Evolutionary conservation across 2,329 filamentous ascomycete genomes (phyloP).

Genomic region (Colletotrichum chlorophyti): DNA sequence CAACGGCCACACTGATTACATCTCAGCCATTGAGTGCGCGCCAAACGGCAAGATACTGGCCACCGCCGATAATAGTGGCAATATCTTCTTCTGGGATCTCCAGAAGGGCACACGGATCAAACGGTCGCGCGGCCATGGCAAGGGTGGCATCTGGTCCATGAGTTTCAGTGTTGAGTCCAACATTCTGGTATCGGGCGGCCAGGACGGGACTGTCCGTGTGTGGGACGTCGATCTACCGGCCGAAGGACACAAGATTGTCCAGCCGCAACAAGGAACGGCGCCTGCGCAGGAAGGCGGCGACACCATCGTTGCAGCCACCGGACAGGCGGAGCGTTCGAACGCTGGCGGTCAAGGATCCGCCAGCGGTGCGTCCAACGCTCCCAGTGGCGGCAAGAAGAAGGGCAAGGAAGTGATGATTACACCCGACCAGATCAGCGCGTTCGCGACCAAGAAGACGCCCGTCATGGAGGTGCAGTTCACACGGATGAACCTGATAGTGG

Average conservation of each 20-base stretch:
- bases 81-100: slow-evolving; percentile 94
- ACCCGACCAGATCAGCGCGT: slow-evolving; percentile 92
- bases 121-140: slow-evolving; percentile 90
- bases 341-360: slow-evolving; percentile 36
- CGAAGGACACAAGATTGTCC: slow-evolving; percentile 65
- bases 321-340: slow-evolving; percentile 37
- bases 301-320: slow-evolving; percentile 35
- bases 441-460: slow-evolving; percentile 94
- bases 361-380: slow-evolving; percentile 35
- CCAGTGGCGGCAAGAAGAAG: slow-evolving; percentile 68
- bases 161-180: slow-evolving; percentile 94
- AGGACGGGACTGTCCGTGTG: slow-evolving; percentile 89
- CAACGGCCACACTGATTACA: slow-evolving; percentile 86
- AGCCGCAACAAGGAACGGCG: slow-evolving; percentile 19
- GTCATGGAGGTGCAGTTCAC: slow-evolving; percentile 95
- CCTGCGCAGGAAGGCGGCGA: slow-evolving; percentile 37
- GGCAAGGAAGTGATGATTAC: slow-evolving; percentile 89
- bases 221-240: slow-evolving; percentile 87
- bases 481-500: slow-evolving; percentile 91
- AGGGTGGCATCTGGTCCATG: slow-evolving; percentile 91
- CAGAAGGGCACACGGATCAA: slow-evolving; percentile 87
- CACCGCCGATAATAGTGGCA: slow-evolving; percentile 85
- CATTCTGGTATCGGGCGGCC: slow-evolving; percentile 86
- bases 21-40: slow-evolving; percentile 84
- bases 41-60: slow-evolving; percentile 91